Base-by-base conservation (phyloP, 2,329 filamentous ascomycete species). In the Xylaria sp. region DNA sequence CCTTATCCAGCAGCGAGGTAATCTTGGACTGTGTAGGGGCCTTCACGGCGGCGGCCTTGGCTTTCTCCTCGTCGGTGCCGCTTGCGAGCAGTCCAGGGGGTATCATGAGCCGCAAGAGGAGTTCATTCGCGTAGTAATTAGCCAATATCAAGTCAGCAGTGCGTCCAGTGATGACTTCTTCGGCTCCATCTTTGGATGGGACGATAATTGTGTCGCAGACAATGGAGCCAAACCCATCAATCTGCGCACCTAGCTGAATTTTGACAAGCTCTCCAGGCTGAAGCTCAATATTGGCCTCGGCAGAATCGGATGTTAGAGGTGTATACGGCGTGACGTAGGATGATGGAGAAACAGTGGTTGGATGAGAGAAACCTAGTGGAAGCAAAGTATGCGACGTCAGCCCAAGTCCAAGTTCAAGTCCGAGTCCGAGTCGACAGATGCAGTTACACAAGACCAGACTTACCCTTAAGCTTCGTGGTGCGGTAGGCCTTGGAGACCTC, bases 201-300 rank as follows among this genome's bases (percentile, higher is more conserved):
- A 96, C 90, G 66, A 97, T 81, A 73, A 98, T 86, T 67, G 93
- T 97, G 82, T 97, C 92, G 83, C 96, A 97, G 74, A 97, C 92
- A 78, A 99, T 97, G 73, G 95, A 92, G 74, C 93, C 94, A 77
- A 98, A 97, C 61, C 96, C 96, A 83, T 98, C 93, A 71, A 99
- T 97, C 84, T 99, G 96, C 59, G 96, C 96, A 77, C 96, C 96
- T n/a, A 99, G 89, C 84, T 99, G 96, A 79, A 99, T 96, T 89
- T 99, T 99, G 83, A 97, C 87, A 69, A 92, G 83, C 84, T 99
- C 96, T 69, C 90, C 92, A 58, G 90, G 87, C 84, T 97, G 92
- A 74, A 99, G 86, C 76, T 90, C 89, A 55, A 87, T 85, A 65
- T 86, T 87, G 69, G 95, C 93, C 85, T 99, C 96, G 79, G 91